Evolutionary conservation across 768 basidiomycete species (phyloP).

Genomic region (Calocera cornea): DNA sequence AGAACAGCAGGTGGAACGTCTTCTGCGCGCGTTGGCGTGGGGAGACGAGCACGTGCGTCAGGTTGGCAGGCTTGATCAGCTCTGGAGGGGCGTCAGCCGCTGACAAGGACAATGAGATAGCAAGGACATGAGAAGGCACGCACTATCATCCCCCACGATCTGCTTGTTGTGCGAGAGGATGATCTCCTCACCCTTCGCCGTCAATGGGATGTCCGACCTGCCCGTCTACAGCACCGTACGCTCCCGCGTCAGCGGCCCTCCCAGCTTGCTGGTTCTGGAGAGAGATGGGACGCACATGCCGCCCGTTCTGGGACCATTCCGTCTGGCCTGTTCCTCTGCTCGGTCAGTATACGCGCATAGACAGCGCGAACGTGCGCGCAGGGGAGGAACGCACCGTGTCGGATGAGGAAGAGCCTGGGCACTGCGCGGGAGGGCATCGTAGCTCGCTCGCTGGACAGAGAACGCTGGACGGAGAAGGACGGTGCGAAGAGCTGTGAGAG

Average conservation of each 20-base stretch:
- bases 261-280: no score
- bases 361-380: neutral
- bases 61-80: slow-evolving; percentile 63
- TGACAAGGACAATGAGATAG: neutral
- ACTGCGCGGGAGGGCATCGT: slow-evolving; percentile 31
- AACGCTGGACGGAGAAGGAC: no score
- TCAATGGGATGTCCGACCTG: slow-evolving; percentile 75
- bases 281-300: slow-evolving; percentile 13
- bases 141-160: slow-evolving; percentile 67
- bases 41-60: slow-evolving; percentile 65
- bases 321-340: slow-evolving; percentile 55
- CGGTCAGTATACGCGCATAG: neutral
- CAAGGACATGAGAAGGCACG: slow-evolving; percentile 22
- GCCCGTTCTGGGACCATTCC: slow-evolving; percentile 75
- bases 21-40: slow-evolving; percentile 75
- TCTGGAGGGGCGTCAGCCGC: slow-evolving; percentile 29
- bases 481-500: no score
- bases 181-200: slow-evolving; percentile 55
- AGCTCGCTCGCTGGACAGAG: no score
- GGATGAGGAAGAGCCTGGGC: slow-evolving; percentile 65
- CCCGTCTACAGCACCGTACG: slow-evolving; percentile 80
- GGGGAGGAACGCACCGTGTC: slow-evolving; percentile 64
- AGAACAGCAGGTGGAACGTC: slow-evolving; percentile 75
- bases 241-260: neutral
- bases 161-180: slow-evolving; percentile 47